A percentile compares a stretch with the other conserved stretches of the same genome.
These are phyloP conservation scores for Chalaropsis ovoidea DNA, from an alignment of 2,329 filamentous ascomycete species.

Conservation along the genomic window DNA sequence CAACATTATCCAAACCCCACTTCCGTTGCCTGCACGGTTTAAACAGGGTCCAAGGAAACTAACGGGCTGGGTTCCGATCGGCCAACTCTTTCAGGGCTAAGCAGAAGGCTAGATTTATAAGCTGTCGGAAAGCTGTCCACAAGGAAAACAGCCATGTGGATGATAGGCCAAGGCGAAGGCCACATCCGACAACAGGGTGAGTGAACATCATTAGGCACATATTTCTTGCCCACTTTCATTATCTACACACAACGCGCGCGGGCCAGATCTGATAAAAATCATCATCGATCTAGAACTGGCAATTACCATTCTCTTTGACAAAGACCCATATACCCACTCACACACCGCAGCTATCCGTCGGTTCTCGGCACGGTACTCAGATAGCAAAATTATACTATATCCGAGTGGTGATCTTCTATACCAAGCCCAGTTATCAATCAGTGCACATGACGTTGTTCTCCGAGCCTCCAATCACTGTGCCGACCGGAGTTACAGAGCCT, in stretches of 20 bases:
- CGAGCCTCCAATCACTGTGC: not conserved
- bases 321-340: not conserved
- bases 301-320: too few species aligned
- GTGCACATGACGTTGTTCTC: not conserved
- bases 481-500: not conserved
- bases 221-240: too few species aligned
- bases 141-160: not conserved
- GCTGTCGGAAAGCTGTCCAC: not conserved
- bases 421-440: constrained; percentile 1
- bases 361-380: constrained; percentile 11
- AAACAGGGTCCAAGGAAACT: not conserved
- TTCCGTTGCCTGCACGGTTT: not conserved
- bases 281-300: too few species aligned
- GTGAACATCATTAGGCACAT: not conserved
- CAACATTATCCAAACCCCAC: too few species aligned
- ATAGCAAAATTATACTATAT: not conserved
- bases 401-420: not conserved
- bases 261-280: not conserved
- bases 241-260: too few species aligned
- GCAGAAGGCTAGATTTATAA: not conserved
- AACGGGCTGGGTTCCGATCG: not conserved
- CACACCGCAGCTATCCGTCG: constrained; percentile 1
- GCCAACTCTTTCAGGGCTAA: not conserved
- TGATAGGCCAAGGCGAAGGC: too few species aligned
- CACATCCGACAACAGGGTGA: not conserved